phyloP scores from a whole-genome alignment of 179 eudicot genomes.

The Dionaea muscipula region DNA sequence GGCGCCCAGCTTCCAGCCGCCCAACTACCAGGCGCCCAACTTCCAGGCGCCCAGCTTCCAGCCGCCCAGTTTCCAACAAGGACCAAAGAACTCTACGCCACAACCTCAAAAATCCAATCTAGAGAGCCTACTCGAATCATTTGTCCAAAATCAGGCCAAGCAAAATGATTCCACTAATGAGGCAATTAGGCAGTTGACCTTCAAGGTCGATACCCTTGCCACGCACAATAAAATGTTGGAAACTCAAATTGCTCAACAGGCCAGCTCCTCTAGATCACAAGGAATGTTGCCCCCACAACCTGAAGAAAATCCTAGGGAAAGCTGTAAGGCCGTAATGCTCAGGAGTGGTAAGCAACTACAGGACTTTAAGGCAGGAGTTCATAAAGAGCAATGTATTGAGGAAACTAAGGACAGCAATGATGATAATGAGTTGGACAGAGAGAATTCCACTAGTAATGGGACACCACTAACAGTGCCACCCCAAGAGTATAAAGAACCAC shows the following conservation, averaged over 20 bases:
- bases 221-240: slow-evolving; percentile 4
- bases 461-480: no score
- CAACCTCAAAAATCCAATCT: slow-evolving; percentile 5
- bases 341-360: slow-evolving; percentile 1
- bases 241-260: slow-evolving; percentile 3
- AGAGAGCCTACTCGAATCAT: not conserved
- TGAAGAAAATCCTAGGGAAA: not conserved
- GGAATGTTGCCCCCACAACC: not conserved
- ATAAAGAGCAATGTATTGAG: not conserved
- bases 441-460: not conserved
- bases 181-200: slow-evolving; percentile 3
- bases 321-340: not conserved
- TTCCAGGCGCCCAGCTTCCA: not conserved
- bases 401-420: not conserved
- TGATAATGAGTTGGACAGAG: not conserved
- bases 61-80: not conserved
- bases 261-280: not conserved
- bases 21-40: not conserved
- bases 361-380: not conserved
- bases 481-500: not conserved
- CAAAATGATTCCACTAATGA: not conserved
- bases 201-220: not conserved
- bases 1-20: not conserved
- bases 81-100: not conserved
- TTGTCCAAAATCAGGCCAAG: not conserved